Evolutionary conservation across 192 early-diverging fungal species (phyloP).

Genomic region (Paraglomus brasilianum): DNA sequence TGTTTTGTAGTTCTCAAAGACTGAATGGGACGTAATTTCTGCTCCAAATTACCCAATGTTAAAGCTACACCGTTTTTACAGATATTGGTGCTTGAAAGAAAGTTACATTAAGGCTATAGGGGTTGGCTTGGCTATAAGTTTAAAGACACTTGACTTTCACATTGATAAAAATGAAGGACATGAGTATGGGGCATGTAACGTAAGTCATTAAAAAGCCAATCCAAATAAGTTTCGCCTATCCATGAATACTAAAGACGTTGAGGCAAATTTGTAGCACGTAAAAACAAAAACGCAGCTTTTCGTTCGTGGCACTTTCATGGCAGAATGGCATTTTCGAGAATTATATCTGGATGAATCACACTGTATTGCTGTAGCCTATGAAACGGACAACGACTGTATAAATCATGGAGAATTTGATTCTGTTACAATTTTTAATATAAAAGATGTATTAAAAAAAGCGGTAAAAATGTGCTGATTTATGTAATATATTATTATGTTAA

Average conservation of each 20-base stretch:
- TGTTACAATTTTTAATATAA: too few relatives aligned
- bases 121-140: constrained; percentile 48
- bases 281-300: constrained; percentile 15
- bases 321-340: constrained; percentile 28
- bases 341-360: constrained; percentile 25
- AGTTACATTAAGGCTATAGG: constrained; percentile 59
- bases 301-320: background rate
- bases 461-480: too few relatives aligned
- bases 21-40: constrained; percentile 31
- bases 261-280: background rate
- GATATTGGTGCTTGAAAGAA: constrained; percentile 60
- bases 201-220: background rate
- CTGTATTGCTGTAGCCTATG: constrained; percentile 16
- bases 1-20: constrained; percentile 25
- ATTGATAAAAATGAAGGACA: constrained; percentile 30
- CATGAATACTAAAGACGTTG: background rate
- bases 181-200: constrained; percentile 1
- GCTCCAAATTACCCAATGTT: background rate
- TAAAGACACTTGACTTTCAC: constrained; percentile 47
- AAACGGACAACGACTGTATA: background rate
- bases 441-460: too few relatives aligned
- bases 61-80: constrained; percentile 47
- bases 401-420: too few relatives aligned
- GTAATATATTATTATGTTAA: too few relatives aligned
- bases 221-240: background rate